A percentile compares a stretch with the other conserved stretches of the same genome.
phyloP scores from a whole-genome alignment of 1,139 yeast genomes.

The Groenewaldozyma auringiensis region DNA sequence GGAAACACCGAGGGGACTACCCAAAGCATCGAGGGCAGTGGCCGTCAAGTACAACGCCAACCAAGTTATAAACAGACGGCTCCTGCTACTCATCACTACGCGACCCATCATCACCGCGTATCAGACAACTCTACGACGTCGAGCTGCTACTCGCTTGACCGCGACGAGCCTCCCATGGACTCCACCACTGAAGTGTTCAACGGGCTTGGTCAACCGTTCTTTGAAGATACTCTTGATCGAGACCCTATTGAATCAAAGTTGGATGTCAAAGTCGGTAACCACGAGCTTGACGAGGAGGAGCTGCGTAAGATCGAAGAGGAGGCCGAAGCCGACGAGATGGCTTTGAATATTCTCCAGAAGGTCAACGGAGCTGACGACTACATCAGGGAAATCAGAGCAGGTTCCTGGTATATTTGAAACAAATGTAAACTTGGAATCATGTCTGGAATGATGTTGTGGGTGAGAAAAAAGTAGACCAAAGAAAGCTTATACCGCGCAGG shows the following conservation, averaged over 20 bases:
- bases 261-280: conserved; percentile 2
- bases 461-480: too few species aligned
- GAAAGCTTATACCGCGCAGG: too few species aligned
- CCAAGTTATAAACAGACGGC: too few species aligned
- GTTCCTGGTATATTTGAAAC: conserved; percentile 21
- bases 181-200: background rate
- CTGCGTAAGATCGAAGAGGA: conserved; percentile 15
- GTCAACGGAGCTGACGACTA: conserved; percentile 24
- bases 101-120: background rate
- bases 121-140: background rate
- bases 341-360: conserved; percentile 28
- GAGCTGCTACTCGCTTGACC: background rate
- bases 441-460: too few species aligned
- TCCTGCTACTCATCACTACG: background rate
- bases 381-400: conserved; percentile 20
- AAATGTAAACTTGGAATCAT: too few species aligned
- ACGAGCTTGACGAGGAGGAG: conserved; percentile 11
- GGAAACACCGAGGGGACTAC: background rate
- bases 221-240: background rate
- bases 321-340: conserved; percentile 31
- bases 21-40: background rate
- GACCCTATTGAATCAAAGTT: conserved; percentile 2
- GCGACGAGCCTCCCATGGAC: background rate
- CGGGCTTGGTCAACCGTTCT: background rate
- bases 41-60: background rate